A percentile compares a stretch with the other conserved stretches of the same genome.
These are phyloP conservation scores for Penicillium oxalicum DNA, from an alignment of 2,329 filamentous ascomycete genomes.

Conservation along the genomic window DNA sequence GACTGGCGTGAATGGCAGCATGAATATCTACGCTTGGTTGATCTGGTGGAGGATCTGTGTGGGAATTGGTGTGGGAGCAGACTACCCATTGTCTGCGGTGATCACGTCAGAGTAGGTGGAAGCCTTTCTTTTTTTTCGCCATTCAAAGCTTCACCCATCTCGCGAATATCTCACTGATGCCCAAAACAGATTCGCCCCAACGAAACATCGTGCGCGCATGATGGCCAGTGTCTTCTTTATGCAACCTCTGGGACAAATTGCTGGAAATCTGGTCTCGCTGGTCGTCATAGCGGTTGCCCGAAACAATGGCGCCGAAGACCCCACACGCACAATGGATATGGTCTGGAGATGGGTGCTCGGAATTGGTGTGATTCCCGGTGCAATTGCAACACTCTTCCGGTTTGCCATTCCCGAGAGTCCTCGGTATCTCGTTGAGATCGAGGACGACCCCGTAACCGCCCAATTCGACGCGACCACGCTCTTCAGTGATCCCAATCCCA, in stretches of 20 bases:
- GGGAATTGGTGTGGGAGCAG: slow-evolving; percentile 57
- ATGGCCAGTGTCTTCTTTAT: slow-evolving; percentile 63
- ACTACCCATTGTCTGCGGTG: slow-evolving; percentile 62
- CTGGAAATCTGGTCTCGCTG: slow-evolving; percentile 58
- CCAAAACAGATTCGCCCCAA: slow-evolving; percentile 42
- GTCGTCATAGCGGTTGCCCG: slow-evolving; percentile 33
- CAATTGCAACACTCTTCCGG: slow-evolving; percentile 60
- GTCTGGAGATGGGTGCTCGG: slow-evolving; percentile 65
- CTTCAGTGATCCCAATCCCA: slow-evolving; percentile 40
- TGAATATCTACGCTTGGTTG: slow-evolving; percentile 43
- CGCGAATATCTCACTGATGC: background rate
- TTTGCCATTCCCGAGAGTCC: slow-evolving; percentile 63
- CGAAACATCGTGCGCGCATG: slow-evolving; percentile 61
- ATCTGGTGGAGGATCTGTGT: slow-evolving; percentile 46
- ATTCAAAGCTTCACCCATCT: too few species aligned
- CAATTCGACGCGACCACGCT: slow-evolving; percentile 56
- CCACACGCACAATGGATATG: slow-evolving; percentile 47
- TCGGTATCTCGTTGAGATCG: slow-evolving; percentile 60
- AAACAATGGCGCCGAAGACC: slow-evolving; percentile 23
- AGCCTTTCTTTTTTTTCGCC: too few species aligned
- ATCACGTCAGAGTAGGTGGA: slow-evolving; percentile 59
- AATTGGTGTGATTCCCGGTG: slow-evolving; percentile 57
- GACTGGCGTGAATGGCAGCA: slow-evolving; percentile 37
- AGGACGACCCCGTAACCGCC: slow-evolving; percentile 54
- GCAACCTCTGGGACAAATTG: slow-evolving; percentile 62